Percentiles rank a stretch among this genome's conserved stretches.
phyloP scores from a whole-genome alignment of 192 early-diverging fungal species.

The Dimargaris cristalligena region DNA sequence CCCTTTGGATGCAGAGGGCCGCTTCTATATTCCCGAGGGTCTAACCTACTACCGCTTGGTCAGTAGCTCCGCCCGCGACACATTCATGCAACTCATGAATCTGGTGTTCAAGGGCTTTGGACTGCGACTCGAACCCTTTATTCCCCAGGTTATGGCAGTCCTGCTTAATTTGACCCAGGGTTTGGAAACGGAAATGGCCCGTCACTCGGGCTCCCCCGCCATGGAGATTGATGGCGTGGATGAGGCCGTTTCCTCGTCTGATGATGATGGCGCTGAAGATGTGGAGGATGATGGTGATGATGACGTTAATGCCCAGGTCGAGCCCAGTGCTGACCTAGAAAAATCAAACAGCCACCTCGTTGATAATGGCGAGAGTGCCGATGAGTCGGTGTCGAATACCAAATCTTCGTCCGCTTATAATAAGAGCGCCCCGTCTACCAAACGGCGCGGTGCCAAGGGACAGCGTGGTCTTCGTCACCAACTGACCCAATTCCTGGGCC shows the following conservation, averaged over 20 bases:
- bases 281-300: conserved; percentile 14
- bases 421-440: too few relatives aligned
- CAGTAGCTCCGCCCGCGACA: too few relatives aligned
- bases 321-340: too few relatives aligned
- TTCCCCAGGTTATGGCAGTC: conserved; percentile 54
- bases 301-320: neutral
- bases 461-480: conserved; percentile 36
- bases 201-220: conserved; percentile 12
- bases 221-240: conserved; percentile 16
- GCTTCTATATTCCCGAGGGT: conserved; percentile 62
- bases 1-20: conserved; percentile 52
- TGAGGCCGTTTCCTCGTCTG: conserved; percentile 16
- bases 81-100: too few relatives aligned
- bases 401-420: neutral
- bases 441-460: too few relatives aligned
- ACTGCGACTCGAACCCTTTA: conserved; percentile 44
- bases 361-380: conserved; percentile 11
- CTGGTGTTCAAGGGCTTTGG: conserved; percentile 48
- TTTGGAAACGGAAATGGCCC: conserved; percentile 36
- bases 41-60: conserved; percentile 24
- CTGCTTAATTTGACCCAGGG: conserved; percentile 53
- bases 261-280: conserved; percentile 14
- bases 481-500: conserved; percentile 52
- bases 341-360: too few relatives aligned
- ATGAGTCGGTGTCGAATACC: conserved; percentile 9